Percentiles rank a stretch among this genome's conserved stretches.
These are phyloP conservation scores for Myochromella boudieri DNA, from an alignment of 768 basidiomycete species.

Conservation along the genomic window DNA sequence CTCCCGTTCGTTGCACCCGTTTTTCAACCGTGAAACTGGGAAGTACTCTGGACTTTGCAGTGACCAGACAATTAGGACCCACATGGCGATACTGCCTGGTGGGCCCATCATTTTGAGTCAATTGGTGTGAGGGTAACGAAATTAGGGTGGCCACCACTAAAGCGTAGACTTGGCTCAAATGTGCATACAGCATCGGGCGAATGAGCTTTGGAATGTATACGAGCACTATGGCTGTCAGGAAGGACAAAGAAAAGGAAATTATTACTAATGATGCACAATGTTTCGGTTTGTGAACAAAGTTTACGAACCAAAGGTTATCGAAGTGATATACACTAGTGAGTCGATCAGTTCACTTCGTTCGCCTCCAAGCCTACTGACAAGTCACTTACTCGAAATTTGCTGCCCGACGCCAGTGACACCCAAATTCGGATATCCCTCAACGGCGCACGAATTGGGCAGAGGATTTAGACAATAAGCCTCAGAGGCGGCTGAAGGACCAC, in stretches of 20 bases:
- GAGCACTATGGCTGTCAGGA: constrained; percentile 11
- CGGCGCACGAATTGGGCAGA: constrained; percentile 11
- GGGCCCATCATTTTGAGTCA: constrained; percentile 19
- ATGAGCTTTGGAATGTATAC: constrained; percentile 8
- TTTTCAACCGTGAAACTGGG: neutral
- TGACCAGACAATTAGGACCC: constrained; percentile 1
- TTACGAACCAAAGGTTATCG: constrained; percentile 7
- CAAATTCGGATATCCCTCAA: constrained; percentile 18
- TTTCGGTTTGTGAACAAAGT: too few relatives aligned
- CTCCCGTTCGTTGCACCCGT: neutral
- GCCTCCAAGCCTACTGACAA: too few relatives aligned
- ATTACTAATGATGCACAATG: too few relatives aligned
- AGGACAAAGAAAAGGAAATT: too few relatives aligned
- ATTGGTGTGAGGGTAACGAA: constrained; percentile 7
- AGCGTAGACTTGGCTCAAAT: constrained; percentile 16
- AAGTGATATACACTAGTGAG: constrained; percentile 8
- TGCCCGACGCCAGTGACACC: constrained; percentile 22
- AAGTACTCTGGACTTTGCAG: neutral
- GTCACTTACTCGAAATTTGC: constrained; percentile 17
- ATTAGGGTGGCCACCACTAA: constrained; percentile 10
- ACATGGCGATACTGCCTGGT: constrained; percentile 17
- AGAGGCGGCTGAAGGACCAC: constrained; percentile 7
- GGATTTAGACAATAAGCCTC: constrained; percentile 19
- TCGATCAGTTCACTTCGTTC: too few relatives aligned
- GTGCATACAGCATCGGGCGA: constrained; percentile 16